Percentiles rank a stretch among this genome's conserved stretches.
Evolutionary conservation across 371 early-diverging fungal genomes (phyloP).

Genomic region (Rhizopus sp.): DNA sequence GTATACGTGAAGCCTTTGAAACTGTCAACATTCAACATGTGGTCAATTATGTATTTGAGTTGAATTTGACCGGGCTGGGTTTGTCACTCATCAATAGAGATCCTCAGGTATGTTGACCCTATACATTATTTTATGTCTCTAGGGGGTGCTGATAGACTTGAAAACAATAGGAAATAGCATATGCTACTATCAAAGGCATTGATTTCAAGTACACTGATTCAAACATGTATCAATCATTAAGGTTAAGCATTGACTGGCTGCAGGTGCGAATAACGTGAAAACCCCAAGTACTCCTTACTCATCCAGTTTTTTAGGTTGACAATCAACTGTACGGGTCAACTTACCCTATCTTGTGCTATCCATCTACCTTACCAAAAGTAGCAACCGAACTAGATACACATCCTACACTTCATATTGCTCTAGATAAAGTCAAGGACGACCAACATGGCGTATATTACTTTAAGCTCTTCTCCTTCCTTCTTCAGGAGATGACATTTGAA

Average conservation of each 20-base stretch:
- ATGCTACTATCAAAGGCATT: slow-evolving; percentile 69
- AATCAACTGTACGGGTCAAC: slow-evolving; percentile 78
- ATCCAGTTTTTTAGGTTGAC: slow-evolving; percentile 62
- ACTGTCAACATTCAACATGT: slow-evolving; percentile 47
- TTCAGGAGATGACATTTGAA: slow-evolving; percentile 89
- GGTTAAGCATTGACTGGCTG: slow-evolving; percentile 75
- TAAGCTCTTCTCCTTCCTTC: slow-evolving; percentile 74
- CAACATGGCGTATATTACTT: slow-evolving; percentile 83
- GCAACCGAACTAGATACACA: slow-evolving; percentile 48
- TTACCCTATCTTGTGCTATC: slow-evolving; percentile 84
- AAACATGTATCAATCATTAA: slow-evolving; percentile 62
- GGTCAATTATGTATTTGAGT: slow-evolving; percentile 30
- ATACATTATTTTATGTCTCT: background rate
- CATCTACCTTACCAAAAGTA: slow-evolving; percentile 69
- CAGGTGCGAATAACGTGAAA: slow-evolving; percentile 33
- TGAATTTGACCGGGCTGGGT: slow-evolving; percentile 67
- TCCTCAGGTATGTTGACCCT: slow-evolving; percentile 24
- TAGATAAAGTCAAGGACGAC: slow-evolving; percentile 75
- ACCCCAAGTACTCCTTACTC: background rate
- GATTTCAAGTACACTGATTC: slow-evolving; percentile 71
- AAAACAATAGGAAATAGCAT: slow-evolving; percentile 68
- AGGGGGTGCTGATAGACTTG: no score
- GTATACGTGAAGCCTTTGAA: slow-evolving; percentile 59
- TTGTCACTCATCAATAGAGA: slow-evolving; percentile 72
- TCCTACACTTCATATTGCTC: slow-evolving; percentile 58